Evolutionary conservation across 345 rosid genomes (phyloP).

Genomic region (Hibiscus tridactylites): DNA sequence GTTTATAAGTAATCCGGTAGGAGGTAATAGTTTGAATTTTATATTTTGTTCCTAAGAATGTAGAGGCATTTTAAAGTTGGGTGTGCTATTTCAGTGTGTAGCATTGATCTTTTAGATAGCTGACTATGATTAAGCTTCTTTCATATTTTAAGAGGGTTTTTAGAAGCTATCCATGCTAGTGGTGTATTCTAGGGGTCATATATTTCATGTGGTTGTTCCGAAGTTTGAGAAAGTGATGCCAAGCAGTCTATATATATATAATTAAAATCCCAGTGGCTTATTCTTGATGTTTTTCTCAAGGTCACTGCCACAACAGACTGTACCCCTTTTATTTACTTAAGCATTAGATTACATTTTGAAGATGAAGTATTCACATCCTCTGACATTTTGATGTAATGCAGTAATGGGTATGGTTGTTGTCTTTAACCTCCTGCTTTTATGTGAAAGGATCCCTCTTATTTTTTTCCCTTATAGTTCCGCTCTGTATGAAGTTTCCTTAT

Average conservation of each 20-base stretch:
- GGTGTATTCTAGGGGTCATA: neutral
- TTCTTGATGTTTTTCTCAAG: slow-evolving; percentile 3
- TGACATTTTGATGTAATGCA: neutral
- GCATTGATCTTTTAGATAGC: neutral
- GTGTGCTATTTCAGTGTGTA: neutral
- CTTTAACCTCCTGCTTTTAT: neutral
- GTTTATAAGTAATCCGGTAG: neutral
- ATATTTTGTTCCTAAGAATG: neutral
- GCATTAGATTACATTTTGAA: neutral
- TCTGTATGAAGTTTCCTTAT: neutral
- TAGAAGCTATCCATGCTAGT: neutral
- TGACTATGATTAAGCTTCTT: neutral
- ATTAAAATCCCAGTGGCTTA: neutral
- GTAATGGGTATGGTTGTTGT: neutral
- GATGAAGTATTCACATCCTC: neutral
- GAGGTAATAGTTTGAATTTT: neutral
- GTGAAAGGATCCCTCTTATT: neutral
- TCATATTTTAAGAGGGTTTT: neutral
- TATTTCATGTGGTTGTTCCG: neutral
- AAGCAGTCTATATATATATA: neutral
- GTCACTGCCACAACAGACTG: neutral
- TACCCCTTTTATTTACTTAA: neutral
- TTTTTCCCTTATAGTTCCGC: neutral
- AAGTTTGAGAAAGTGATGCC: neutral
- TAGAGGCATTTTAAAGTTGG: neutral